These are phyloP conservation scores for Pseudogymnoascus sp. DNA, from an alignment of 2,329 filamentous ascomycete species.

Conservation along the genomic window DNA sequence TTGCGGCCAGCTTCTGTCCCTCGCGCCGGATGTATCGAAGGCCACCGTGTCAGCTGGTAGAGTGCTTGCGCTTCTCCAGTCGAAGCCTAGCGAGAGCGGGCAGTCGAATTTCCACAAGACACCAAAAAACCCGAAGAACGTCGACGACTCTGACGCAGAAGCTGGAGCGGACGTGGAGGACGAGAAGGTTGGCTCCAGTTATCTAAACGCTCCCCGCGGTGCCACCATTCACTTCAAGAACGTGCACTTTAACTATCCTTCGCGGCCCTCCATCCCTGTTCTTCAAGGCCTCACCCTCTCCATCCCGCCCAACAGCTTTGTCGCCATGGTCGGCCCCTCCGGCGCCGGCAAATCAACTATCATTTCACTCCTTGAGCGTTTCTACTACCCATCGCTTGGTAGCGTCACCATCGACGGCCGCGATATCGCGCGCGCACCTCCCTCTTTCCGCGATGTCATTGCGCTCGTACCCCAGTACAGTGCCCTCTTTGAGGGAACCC, in stretches of 20 bases:
- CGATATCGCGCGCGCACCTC: conserved; percentile 37
- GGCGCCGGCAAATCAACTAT: conserved; percentile 61
- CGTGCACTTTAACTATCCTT: conserved; percentile 57
- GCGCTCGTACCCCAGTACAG: conserved; percentile 50
- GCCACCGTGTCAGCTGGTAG: conserved; percentile 53
- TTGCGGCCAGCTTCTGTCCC: conserved; percentile 65
- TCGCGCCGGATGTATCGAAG: conserved; percentile 65
- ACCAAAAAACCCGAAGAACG: conserved; percentile 22
- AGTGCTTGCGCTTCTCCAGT: conserved; percentile 43
- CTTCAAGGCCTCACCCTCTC: conserved; percentile 49
- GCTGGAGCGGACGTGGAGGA: conserved; percentile 18
- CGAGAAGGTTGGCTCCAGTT: conserved; percentile 31
- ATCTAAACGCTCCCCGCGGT: background rate
- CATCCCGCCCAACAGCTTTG: conserved; percentile 51
- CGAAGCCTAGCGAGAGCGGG: conserved; percentile 20
- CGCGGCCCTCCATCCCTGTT: conserved; percentile 48
- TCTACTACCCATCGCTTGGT: conserved; percentile 36
- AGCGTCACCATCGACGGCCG: conserved; percentile 26
- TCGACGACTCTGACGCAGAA: conserved; percentile 30
- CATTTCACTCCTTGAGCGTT: conserved; percentile 46
- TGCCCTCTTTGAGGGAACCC: conserved; percentile 46
- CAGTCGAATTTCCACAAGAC: conserved; percentile 7
- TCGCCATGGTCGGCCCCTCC: conserved; percentile 55
- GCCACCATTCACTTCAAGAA: conserved; percentile 44
- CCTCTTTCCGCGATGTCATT: conserved; percentile 39